A percentile compares a stretch with the other conserved stretches of the same genome.
Evolutionary conservation across 2,329 filamentous ascomycete genomes (phyloP).

Genomic region (Purpureocillium lavendulum): DNA sequence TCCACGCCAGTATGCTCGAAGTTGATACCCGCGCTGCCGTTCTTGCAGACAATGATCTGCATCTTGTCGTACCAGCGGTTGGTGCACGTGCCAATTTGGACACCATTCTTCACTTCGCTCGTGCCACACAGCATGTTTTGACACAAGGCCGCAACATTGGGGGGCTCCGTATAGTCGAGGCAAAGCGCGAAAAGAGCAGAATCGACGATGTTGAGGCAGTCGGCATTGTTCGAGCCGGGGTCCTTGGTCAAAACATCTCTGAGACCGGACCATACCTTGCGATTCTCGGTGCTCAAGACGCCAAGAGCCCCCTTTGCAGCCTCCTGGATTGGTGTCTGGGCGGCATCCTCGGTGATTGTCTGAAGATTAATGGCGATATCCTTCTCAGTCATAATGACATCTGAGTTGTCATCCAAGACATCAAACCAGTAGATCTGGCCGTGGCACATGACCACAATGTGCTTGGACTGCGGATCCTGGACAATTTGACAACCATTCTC

Average conservation of each 20-base stretch:
- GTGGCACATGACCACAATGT: slow-evolving; percentile 86
- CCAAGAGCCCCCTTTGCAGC: slow-evolving; percentile 92
- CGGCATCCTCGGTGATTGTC: slow-evolving; percentile 85
- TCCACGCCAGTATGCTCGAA: slow-evolving; percentile 98
- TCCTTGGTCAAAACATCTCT: slow-evolving; percentile 82
- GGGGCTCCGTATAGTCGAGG: slow-evolving; percentile 83
- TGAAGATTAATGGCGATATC: slow-evolving; percentile 87
- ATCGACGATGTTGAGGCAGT: slow-evolving; percentile 92
- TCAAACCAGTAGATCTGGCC: slow-evolving; percentile 99
- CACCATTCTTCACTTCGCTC: slow-evolving; percentile 81
- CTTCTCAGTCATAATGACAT: slow-evolving; percentile 94
- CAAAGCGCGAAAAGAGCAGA: slow-evolving; percentile 89
- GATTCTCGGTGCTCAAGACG: slow-evolving; percentile 90
- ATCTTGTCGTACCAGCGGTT: slow-evolving; percentile 99
- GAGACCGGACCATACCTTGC: slow-evolving; percentile 90
- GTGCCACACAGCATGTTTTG: slow-evolving; percentile 98
- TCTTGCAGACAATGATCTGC: slow-evolving; percentile 98
- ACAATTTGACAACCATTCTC: slow-evolving; percentile 93
- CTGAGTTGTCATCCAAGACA: slow-evolving; percentile 86
- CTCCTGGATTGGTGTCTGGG: slow-evolving; percentile 82
- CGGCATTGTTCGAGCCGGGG: slow-evolving; percentile 85
- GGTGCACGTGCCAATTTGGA: slow-evolving; percentile 95
- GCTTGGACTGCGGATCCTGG: slow-evolving; percentile 86
- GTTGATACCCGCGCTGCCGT: slow-evolving; percentile 96
- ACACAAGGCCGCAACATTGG: slow-evolving; percentile 74